Conservation (phyloP, 441 rosid genomes). For the Bruguiera hainesii region DNA sequence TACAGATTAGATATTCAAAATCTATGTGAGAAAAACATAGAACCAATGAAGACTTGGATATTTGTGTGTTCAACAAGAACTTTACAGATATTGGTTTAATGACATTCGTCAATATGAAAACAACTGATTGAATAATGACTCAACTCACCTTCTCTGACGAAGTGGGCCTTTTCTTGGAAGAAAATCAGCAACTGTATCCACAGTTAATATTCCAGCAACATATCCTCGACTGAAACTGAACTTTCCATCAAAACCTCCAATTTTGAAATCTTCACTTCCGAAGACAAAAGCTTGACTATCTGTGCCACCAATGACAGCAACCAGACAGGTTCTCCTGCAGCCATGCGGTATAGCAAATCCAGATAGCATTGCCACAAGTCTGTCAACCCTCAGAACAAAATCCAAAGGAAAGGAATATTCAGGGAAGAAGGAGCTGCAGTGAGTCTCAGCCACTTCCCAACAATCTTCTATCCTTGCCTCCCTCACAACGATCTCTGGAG, state of each 20-base stretch:
- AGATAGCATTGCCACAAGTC: conserved; percentile 66
- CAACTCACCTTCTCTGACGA: conserved; percentile 60
- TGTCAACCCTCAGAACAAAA: conserved; percentile 68
- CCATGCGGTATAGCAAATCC: conserved; percentile 72
- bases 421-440: conserved; percentile 86
- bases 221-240: conserved; percentile 60
- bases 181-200: conserved; percentile 84
- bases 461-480: conserved; percentile 91
- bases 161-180: conserved; percentile 84
- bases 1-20: no score
- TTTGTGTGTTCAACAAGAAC: background rate
- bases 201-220: conserved; percentile 83
- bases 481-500: conserved; percentile 81
- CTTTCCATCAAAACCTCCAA: conserved; percentile 74
- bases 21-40: no score
- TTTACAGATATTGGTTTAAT: background rate
- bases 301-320: conserved; percentile 69
- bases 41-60: no score
- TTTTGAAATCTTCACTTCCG: conserved; percentile 66
- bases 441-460: conserved; percentile 98
- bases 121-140: background rate
- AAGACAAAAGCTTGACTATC: conserved; percentile 39
- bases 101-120: background rate
- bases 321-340: conserved; percentile 69
- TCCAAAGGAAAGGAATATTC: conserved; percentile 78